Base-by-base conservation (phyloP, 352 stramenopile genomes). In the Phytophthora melonis region DNA sequence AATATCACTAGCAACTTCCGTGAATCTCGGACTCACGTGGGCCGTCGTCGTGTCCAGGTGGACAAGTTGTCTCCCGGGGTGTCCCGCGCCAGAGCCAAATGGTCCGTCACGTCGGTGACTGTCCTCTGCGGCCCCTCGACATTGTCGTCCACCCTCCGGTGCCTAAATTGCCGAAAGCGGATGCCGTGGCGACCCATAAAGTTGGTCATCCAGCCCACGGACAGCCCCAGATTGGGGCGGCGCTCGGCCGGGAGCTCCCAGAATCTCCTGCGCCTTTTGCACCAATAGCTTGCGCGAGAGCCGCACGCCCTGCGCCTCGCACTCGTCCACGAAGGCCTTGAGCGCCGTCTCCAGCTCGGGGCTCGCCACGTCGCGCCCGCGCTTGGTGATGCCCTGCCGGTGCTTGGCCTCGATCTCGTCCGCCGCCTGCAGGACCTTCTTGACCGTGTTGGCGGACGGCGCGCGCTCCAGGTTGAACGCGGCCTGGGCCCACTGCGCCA, bases 191-290 rank as follows among this genome's bases (percentile, higher is more conserved):
- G 53, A 3, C 47, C 57, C 73, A 79, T 77, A 49, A 79, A 79
- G 43, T 73, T 68, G 55, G 68, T 79, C 61, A 79, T 71, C 73
- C 73, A 79, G 7, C 73, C 73, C 27, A 71, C 68, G 1, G 66
- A 76, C 11, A 79, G 39, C 21, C 54, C 55, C 7, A 79, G 27
- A 2, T 69, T 79, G 10, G 73, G 68, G 6, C 60, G 61, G 5
- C 43, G 60, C 23, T 67, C 67, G 9, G 21, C 11, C 1, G 73
- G 68, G 45, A 79, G 18, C 50, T 58, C 11, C 34, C 49, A 77
- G 54, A 43, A 79, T 65, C 30, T 76, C 49, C 11, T 72, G 68
- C 32, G 66, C 73, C 13, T 74, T 62, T 27, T 72, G 58, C 34
- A 69, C 68, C 53, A 79, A 56, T 49, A 79, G 39, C 52, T 72